Conservation (phyloP, 2,329 filamentous ascomycete genomes). For the Pseudocercospora eumusae region DNA sequence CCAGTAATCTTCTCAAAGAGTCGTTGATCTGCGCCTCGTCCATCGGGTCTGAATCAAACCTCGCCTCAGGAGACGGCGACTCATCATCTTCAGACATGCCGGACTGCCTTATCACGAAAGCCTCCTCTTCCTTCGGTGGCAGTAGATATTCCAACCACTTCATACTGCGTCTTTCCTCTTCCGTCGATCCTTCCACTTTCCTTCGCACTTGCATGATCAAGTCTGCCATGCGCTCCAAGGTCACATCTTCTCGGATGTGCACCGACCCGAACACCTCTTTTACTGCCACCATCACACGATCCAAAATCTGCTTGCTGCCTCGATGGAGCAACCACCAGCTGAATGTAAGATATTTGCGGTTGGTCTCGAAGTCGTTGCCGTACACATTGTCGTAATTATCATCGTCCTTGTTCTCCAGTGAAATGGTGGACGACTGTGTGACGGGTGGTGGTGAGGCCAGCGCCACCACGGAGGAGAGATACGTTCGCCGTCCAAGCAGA, state of each 20-base stretch:
- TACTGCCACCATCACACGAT: slow-evolving; percentile 80
- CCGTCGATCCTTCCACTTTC: slow-evolving; percentile 75
- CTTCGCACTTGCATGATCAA: slow-evolving; percentile 81
- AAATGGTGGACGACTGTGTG: slow-evolving; percentile 70
- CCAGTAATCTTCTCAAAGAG: slow-evolving; percentile 77
- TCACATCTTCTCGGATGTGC: slow-evolving; percentile 85
- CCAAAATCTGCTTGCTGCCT: slow-evolving; percentile 81
- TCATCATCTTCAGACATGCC: slow-evolving; percentile 61
- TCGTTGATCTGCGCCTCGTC: slow-evolving; percentile 45
- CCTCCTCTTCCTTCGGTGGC: slow-evolving; percentile 75
- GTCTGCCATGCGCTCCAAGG: slow-evolving; percentile 75
- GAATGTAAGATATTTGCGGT: slow-evolving; percentile 90
- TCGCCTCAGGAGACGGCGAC: slow-evolving; percentile 30
- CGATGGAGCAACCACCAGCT: slow-evolving; percentile 97
- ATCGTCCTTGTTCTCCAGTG: slow-evolving; percentile 89
- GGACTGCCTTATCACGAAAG: slow-evolving; percentile 80
- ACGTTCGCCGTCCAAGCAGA: slow-evolving; percentile 90
- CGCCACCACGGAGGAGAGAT: slow-evolving; percentile 91
- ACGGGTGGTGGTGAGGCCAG: slow-evolving; percentile 72
- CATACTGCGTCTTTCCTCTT: slow-evolving; percentile 61
- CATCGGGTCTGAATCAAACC: slow-evolving; percentile 26
- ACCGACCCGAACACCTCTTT: slow-evolving; percentile 85
- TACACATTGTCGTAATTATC: slow-evolving; percentile 79
- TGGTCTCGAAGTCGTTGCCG: slow-evolving; percentile 93
- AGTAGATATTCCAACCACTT: slow-evolving; percentile 85